Evolutionary conservation across 2,329 filamentous ascomycete genomes (phyloP).

Genomic region (Penicillium sp.): DNA sequence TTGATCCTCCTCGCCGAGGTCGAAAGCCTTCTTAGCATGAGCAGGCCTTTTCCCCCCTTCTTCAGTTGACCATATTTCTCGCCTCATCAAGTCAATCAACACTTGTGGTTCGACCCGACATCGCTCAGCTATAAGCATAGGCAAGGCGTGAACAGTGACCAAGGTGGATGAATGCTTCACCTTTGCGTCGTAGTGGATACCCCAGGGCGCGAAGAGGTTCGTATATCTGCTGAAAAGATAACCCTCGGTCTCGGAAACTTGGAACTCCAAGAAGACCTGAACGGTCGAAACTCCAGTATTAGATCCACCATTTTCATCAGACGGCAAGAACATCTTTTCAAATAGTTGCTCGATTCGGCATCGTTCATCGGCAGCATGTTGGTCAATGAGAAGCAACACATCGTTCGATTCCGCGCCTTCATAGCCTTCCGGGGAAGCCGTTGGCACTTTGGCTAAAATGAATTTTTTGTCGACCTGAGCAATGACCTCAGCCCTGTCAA

Average conservation of each 20-base stretch:
- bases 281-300: constrained; percentile 24
- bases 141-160: constrained; percentile 62
- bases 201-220: constrained; percentile 70
- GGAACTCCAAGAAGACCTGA: constrained; percentile 59
- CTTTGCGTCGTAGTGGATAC: constrained; percentile 63
- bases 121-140: constrained; percentile 71
- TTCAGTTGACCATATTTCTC: constrained; percentile 69
- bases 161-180: constrained; percentile 10
- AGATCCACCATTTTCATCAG: background rate
- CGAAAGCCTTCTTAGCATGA: constrained; percentile 7
- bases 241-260: constrained; percentile 63
- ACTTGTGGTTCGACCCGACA: constrained; percentile 72
- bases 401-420: constrained; percentile 1
- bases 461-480: constrained; percentile 90
- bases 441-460: constrained; percentile 66
- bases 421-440: constrained; percentile 1
- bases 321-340: constrained; percentile 49
- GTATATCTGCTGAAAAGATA: constrained; percentile 57
- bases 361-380: constrained; percentile 93
- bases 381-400: constrained; percentile 76
- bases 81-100: constrained; percentile 71
- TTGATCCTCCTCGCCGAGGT: background rate
- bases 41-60: constrained; percentile 40
- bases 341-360: constrained; percentile 76
- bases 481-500: constrained; percentile 66